These are phyloP conservation scores for Magnaporthiopsis poae DNA, from an alignment of 2,329 filamentous ascomycete species.

Conservation along the genomic window DNA sequence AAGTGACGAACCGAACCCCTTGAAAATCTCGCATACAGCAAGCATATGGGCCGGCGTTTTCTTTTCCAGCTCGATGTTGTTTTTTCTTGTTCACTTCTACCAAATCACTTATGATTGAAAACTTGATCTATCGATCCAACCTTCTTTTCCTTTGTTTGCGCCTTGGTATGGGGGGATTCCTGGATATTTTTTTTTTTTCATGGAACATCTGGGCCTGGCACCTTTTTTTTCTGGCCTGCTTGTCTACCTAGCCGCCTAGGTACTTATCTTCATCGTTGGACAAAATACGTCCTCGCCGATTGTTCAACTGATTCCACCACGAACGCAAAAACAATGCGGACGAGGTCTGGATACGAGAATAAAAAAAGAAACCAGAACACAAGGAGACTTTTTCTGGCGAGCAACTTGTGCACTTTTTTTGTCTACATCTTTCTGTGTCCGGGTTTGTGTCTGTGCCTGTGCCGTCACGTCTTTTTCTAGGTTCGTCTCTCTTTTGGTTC, in stretches of 20 bases:
- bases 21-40: background rate
- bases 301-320: background rate
- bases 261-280: background rate
- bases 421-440: background rate
- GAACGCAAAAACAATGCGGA: background rate
- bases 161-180: background rate
- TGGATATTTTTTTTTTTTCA: background rate
- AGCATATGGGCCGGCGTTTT: slow-evolving; percentile 5
- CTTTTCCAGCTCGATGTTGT: background rate
- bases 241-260: too few species aligned
- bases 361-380: background rate
- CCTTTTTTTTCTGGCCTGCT: too few species aligned
- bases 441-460: background rate
- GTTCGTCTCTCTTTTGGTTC: background rate
- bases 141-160: slow-evolving; percentile 2
- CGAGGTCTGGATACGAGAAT: background rate
- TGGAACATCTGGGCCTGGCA: background rate
- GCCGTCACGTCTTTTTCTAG: background rate
- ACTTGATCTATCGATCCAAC: too few species aligned
- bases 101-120: background rate
- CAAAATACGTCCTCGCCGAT: background rate
- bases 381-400: background rate
- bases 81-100: background rate
- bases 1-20: background rate
- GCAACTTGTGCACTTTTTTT: background rate